Conservation (phyloP, 2,329 filamentous ascomycete genomes). For the Balansia obtecta region DNA sequence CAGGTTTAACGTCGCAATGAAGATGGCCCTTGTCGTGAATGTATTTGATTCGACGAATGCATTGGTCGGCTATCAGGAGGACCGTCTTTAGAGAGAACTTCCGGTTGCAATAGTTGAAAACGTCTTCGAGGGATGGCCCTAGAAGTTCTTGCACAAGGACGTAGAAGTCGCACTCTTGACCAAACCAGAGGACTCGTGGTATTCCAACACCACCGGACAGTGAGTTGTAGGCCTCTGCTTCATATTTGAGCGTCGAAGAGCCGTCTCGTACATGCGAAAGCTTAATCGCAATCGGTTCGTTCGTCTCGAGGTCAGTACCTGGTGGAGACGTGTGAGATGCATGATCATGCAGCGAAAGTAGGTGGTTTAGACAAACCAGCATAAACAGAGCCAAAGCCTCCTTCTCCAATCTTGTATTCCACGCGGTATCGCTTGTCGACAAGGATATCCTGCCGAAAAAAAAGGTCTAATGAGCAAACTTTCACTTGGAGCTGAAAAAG, state of each 20-base stretch:
- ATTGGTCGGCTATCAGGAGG: constrained; percentile 86
- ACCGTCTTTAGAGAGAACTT: constrained; percentile 99
- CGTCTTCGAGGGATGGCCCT: constrained; percentile 87
- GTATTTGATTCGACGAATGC: constrained; percentile 98
- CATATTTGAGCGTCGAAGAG: constrained; percentile 96
- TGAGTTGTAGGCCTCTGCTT: constrained; percentile 80
- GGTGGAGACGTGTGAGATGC: constrained; percentile 27
- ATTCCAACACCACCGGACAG: constrained; percentile 95
- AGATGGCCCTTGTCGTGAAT: constrained; percentile 99
- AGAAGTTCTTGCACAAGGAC: constrained; percentile 98
- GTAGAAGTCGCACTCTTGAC: constrained; percentile 98
- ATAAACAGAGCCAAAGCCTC: constrained; percentile 5
- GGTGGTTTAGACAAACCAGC: neutral
- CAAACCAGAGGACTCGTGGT: constrained; percentile 97
- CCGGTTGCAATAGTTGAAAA: constrained; percentile 99
- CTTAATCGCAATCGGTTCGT: constrained; percentile 99
- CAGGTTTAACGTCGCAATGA: constrained; percentile 98
- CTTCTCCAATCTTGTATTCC: constrained; percentile 1
- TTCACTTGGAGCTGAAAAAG: too few species aligned
- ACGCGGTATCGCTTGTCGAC: neutral
- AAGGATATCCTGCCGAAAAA: neutral
- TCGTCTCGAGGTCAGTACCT: constrained; percentile 98
- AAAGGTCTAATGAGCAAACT: neutral
- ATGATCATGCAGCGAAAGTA: too few species aligned
- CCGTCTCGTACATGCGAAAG: constrained; percentile 98